Conservation (phyloP, 139 green algal genomes). For the Chlamydomonas asymmetrica region DNA sequence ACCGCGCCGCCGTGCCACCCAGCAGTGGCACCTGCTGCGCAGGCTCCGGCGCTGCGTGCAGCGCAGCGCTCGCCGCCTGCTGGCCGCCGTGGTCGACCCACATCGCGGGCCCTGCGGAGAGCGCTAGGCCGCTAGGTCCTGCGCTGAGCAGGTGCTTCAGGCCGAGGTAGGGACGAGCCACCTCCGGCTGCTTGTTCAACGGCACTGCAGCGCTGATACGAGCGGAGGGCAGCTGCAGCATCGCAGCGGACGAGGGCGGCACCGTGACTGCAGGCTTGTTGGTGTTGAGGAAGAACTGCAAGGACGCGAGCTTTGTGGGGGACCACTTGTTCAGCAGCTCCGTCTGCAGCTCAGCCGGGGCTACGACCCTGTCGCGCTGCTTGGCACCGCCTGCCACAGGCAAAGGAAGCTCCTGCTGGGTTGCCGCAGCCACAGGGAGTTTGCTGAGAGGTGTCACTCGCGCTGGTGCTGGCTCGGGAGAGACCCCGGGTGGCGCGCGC, state of each 20-base stretch:
- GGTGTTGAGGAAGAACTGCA: constrained; percentile 15
- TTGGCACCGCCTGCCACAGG: not conserved
- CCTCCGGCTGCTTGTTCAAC: not conserved
- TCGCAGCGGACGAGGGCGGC: too few relatives aligned
- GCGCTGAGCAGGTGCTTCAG: constrained; percentile 9
- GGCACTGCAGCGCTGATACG: not conserved
- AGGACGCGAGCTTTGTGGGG: constrained; percentile 16
- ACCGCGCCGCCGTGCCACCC: not conserved
- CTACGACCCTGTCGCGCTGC: too few relatives aligned
- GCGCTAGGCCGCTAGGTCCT: constrained; percentile 10
- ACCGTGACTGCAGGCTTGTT: not conserved
- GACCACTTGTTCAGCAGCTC: constrained; percentile 14
- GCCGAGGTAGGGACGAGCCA: constrained; percentile 5
- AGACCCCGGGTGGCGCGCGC: not conserved
- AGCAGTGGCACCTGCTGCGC: not conserved
- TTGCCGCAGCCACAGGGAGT: not conserved
- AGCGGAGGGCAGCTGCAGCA: not conserved
- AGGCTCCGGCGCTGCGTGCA: too few relatives aligned
- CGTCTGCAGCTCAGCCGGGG: not conserved
- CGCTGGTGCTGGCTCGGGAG: too few relatives aligned
- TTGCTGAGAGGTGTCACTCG: too few relatives aligned
- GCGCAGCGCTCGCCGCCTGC: not conserved
- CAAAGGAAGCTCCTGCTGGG: not conserved
- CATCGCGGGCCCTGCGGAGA: too few relatives aligned
- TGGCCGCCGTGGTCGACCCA: not conserved